Base-by-base conservation (phyloP, 768 basidiomycete species). In the Suillus lakei region DNA sequence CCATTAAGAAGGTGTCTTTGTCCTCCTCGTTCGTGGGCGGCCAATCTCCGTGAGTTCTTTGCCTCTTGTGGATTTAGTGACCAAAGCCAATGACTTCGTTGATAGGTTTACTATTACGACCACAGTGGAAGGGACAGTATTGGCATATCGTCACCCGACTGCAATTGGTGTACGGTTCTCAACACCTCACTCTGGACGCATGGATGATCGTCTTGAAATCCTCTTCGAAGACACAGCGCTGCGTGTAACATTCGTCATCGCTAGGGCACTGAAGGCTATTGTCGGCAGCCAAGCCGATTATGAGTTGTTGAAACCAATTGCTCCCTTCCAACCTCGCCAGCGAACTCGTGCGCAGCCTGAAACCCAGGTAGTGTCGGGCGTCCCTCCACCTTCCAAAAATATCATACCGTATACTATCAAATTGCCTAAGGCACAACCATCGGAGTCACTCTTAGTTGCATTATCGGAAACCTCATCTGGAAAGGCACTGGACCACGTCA, bases 231-330 rank as follows among this genome's bases (percentile, higher is more conserved):
- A 85, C 60, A 63, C 69, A 0, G 65, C 68, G 4, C 73, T 75
- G 5, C 67, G 69, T 36, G 65, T 75, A 26, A 77, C 76, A 3
- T 88, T 88, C 70, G 68, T 82, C 44, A 86, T 88, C 61, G 79
- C 80, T 0, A 82, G 88, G 2, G 72, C 69, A 7, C 67, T 88
- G 1, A 63, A 68, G 30, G 86, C 82, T 12, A 81, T 82, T 6
- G 81, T 87, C 36, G 88, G 88, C 1, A 80, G 78, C 10, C 67
- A 72, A 30, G 82, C 78, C 10, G 87, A 88, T 67, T 79, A 85
- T 56, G 84, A 85, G 18, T 73, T 74, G 2, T 74, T 89, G 32
- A 78, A 79, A 63, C 78, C 87, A 0, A 78, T 70, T 48, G 77
- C 79, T 0, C 84, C 86, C 1, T 89, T 86, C 63, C 71, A 73